Conservation (phyloP, 768 basidiomycete species). For the Cantharellus anzutake region DNA sequence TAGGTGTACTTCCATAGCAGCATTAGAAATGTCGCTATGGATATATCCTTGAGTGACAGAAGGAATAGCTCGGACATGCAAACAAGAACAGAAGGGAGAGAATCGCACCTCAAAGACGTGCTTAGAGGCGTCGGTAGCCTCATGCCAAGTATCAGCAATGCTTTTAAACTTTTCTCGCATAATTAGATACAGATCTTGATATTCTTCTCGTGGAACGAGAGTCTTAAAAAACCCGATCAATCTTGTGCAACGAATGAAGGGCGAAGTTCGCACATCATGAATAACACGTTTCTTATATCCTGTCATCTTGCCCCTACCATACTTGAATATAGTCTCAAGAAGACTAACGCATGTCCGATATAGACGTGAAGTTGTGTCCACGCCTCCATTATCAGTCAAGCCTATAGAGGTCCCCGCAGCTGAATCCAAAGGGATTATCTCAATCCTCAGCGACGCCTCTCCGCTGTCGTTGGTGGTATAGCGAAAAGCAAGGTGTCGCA, state of each 20-base stretch:
- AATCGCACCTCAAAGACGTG: conserved; percentile 67
- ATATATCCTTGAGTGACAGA: conserved; percentile 49
- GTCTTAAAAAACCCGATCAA: conserved; percentile 16
- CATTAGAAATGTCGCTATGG: conserved; percentile 85
- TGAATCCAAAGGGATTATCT: conserved; percentile 25
- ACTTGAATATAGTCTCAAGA: conserved; percentile 67
- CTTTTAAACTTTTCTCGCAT: conserved; percentile 75
- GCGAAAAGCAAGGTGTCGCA: conserved; percentile 65
- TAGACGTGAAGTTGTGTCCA: conserved; percentile 38
- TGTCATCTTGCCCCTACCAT: conserved; percentile 67
- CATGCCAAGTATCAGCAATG: conserved; percentile 55
- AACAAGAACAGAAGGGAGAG: background rate
- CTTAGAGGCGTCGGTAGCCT: conserved; percentile 71
- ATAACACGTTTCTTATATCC: conserved; percentile 73
- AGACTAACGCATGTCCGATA: conserved; percentile 68
- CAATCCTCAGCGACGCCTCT: conserved; percentile 22
- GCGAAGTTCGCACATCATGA: conserved; percentile 37
- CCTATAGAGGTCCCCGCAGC: background rate
- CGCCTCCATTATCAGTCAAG: background rate
- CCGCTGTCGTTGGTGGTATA: conserved; percentile 23
- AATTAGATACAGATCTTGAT: conserved; percentile 78
- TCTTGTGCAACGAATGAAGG: background rate
- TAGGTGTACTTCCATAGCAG: conserved; percentile 76
- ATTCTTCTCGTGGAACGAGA: conserved; percentile 50
- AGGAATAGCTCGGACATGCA: conserved; percentile 8